Percentiles rank a stretch among this genome's conserved stretches.
phyloP scores from a whole-genome alignment of 2,329 filamentous ascomycete genomes.

The Sphaerulina vaccinii region DNA sequence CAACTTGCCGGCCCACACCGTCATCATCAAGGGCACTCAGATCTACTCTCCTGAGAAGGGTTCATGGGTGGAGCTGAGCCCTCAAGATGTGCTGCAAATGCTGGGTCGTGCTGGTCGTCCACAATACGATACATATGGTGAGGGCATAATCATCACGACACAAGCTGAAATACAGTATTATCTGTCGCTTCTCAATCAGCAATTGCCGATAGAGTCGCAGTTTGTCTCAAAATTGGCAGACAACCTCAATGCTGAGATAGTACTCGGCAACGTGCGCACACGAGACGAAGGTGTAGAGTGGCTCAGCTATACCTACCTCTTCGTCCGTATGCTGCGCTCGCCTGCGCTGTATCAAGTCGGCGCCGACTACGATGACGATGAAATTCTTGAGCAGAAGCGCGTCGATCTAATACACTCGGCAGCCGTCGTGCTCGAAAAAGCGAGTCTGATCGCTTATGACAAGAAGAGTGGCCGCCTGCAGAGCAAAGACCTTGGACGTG shows the following conservation, averaged over 20 bases:
- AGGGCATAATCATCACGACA: conserved; percentile 97
- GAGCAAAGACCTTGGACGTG: conserved; percentile 88
- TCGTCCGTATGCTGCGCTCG: conserved; percentile 94
- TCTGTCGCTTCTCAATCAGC: conserved; percentile 91
- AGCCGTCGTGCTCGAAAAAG: conserved; percentile 80
- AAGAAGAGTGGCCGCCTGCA: conserved; percentile 87
- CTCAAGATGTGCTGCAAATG: conserved; percentile 98
- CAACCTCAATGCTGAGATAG: conserved; percentile 94
- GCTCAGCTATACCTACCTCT: conserved; percentile 97
- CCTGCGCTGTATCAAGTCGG: conserved; percentile 94
- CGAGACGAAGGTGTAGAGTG: conserved; percentile 98
- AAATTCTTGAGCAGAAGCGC: conserved; percentile 87
- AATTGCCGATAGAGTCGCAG: conserved; percentile 95
- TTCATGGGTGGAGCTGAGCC: conserved; percentile 96
- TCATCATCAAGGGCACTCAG: conserved; percentile 98
- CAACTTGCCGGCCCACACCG: conserved; percentile 93
- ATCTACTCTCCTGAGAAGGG: conserved; percentile 98
- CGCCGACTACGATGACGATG: conserved; percentile 90
- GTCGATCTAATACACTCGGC: conserved; percentile 98
- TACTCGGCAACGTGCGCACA: conserved; percentile 86
- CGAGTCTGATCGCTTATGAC: conserved; percentile 89
- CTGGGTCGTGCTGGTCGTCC: conserved; percentile 93
- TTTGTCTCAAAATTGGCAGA: conserved; percentile 90
- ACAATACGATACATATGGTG: conserved; percentile 95
- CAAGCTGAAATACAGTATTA: conserved; percentile 97